phyloP scores from a whole-genome alignment of 2,329 filamentous ascomycete species.

The Trichoderma asperellum region DNA sequence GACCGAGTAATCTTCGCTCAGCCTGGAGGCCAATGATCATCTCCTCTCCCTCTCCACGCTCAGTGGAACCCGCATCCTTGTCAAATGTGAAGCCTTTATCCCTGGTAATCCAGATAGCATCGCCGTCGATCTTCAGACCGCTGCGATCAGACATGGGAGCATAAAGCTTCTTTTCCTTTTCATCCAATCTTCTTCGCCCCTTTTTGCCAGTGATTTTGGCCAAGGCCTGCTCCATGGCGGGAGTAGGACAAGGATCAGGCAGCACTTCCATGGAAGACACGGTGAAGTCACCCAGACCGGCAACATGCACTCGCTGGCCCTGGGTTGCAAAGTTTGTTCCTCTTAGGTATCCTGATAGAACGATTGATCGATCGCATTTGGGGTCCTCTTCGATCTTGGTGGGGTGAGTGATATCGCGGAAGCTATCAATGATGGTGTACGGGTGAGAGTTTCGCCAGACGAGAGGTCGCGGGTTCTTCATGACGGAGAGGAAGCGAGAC shows the following conservation, averaged over 20 bases:
- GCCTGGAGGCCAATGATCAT: conserved; percentile 88
- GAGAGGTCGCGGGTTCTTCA: conserved; percentile 98
- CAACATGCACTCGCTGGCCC: conserved; percentile 86
- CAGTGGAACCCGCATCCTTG: conserved; percentile 65
- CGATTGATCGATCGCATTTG: conserved; percentile 88
- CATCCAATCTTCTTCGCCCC: conserved; percentile 78
- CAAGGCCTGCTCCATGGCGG: conserved; percentile 82
- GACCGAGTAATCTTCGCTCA: conserved; percentile 78
- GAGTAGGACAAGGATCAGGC: conserved; percentile 94
- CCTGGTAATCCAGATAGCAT: conserved; percentile 86
- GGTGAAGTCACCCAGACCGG: conserved; percentile 86
- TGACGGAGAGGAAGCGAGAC: conserved; percentile 92
- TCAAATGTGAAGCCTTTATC: conserved; percentile 77
- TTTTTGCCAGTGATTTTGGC: conserved; percentile 85
- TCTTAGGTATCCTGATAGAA: conserved; percentile 89
- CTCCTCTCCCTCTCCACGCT: conserved; percentile 92
- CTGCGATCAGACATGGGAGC: conserved; percentile 98
- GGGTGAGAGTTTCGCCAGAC: conserved; percentile 97
- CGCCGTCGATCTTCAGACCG: conserved; percentile 93
- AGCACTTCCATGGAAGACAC: conserved; percentile 83
- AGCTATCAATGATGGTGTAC: conserved; percentile 90
- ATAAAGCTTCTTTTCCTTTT: conserved; percentile 95
- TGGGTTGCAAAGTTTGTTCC: conserved; percentile 91
- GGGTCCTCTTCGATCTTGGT: conserved; percentile 85
- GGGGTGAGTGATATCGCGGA: conserved; percentile 92